Percentiles rank a stretch among this genome's conserved stretches.
Evolutionary conservation across 371 early-diverging fungal genomes (phyloP).

Genomic region (Zychaea mexicana): DNA sequence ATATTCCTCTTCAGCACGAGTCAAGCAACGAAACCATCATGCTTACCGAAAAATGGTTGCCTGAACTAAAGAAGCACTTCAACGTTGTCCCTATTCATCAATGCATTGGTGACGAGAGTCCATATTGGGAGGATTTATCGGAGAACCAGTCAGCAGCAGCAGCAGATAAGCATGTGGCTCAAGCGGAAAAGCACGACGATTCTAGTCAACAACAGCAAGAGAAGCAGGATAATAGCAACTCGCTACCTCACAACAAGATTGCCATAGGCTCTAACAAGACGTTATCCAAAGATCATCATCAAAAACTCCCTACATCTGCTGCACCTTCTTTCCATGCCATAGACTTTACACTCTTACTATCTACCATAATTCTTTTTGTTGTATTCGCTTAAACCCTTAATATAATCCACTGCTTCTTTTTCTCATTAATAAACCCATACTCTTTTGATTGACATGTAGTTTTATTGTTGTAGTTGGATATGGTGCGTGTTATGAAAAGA

Average conservation of each 20-base stretch:
- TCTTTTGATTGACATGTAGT: too few relatives aligned
- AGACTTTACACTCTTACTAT: background rate
- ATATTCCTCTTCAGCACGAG: slow-evolving; percentile 43
- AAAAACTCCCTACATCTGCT: background rate
- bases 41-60: slow-evolving; percentile 33
- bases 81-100: slow-evolving; percentile 32
- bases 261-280: background rate
- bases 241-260: background rate
- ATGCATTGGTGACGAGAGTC: slow-evolving; percentile 30
- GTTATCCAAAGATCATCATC: background rate
- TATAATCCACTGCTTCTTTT: too few relatives aligned
- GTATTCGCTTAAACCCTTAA: background rate
- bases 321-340: background rate
- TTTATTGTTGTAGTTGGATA: background rate
- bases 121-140: slow-evolving; percentile 31
- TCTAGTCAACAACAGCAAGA: background rate
- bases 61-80: slow-evolving; percentile 27
- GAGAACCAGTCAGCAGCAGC: background rate
- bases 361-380: background rate
- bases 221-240: background rate
- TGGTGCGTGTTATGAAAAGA: background rate
- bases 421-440: too few relatives aligned
- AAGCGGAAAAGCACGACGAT: too few relatives aligned
- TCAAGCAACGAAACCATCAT: slow-evolving; percentile 29
- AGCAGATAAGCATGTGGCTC: too few relatives aligned